These are phyloP conservation scores for Ceratocystis destructans DNA, from an alignment of 2,329 filamentous ascomycete genomes.

Conservation along the genomic window DNA sequence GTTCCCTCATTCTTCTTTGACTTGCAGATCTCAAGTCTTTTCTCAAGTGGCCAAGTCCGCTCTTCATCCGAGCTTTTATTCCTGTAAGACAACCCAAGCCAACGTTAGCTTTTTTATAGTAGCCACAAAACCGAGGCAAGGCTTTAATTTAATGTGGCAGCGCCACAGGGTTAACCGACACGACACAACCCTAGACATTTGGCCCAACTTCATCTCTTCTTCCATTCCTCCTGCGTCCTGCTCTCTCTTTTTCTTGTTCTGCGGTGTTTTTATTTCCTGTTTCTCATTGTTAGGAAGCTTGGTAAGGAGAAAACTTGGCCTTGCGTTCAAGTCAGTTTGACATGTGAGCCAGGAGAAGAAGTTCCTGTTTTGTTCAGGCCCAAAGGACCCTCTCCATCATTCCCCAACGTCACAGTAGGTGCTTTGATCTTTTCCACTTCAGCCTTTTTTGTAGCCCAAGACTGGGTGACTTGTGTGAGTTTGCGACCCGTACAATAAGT, in stretches of 20 bases:
- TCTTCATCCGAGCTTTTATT: conserved; percentile 1
- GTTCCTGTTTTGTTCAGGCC: neutral
- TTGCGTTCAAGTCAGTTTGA: neutral
- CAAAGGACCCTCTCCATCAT: neutral
- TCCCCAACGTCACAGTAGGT: neutral
- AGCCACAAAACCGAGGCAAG: neutral
- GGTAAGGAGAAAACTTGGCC: no score
- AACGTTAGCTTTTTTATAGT: neutral
- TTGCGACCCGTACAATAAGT: neutral
- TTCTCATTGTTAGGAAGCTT: no score
- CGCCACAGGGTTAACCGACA: neutral
- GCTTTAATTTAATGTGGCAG: neutral
- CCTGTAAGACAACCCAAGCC: neutral
- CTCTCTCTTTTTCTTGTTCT: neutral
- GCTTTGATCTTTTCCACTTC: neutral
- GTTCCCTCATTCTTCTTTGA: neutral
- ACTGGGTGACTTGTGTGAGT: neutral
- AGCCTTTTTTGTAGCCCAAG: neutral
- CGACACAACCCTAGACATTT: neutral
- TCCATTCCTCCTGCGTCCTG: neutral
- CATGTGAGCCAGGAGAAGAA: neutral
- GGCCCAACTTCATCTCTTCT: conserved; percentile 3
- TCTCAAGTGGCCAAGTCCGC: neutral
- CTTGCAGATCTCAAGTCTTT: neutral
- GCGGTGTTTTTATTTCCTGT: no score